Conservation (phyloP, 495 filamentous ascomycete genomes). For the Poronia punctata region DNA sequence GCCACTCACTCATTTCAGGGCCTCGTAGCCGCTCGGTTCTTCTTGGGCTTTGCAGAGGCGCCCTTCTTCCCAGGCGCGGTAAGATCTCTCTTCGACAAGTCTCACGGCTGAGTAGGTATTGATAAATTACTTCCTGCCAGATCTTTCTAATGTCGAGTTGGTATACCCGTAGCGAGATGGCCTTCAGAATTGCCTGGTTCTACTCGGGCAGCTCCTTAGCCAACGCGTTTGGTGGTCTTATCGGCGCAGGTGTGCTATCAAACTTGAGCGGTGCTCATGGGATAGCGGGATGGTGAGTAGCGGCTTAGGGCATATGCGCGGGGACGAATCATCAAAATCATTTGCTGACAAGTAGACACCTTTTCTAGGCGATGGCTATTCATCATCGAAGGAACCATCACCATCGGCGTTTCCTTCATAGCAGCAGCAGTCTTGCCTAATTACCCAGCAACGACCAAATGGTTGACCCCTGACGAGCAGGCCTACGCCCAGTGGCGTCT, state of each 20-base stretch:
- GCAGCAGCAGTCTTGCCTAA: constrained; percentile 35
- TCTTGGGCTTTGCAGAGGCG: constrained; percentile 56
- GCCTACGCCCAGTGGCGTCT: constrained; percentile 36
- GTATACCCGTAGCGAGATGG: constrained; percentile 44
- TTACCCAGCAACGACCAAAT: constrained; percentile 36
- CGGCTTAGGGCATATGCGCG: no score
- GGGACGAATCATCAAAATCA: no score
- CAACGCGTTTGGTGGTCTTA: constrained; percentile 52
- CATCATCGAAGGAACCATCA: constrained; percentile 37
- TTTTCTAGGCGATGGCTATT: constrained; percentile 25
- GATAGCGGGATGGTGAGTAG: constrained; percentile 33
- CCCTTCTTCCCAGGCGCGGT: constrained; percentile 46
- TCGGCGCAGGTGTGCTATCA: constrained; percentile 45
- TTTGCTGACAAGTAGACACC: no score
- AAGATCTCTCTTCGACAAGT: not conserved
- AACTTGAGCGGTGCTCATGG: constrained; percentile 33
- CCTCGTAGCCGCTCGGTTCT: constrained; percentile 53
- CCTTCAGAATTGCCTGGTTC: constrained; percentile 48
- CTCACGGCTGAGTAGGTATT: not conserved
- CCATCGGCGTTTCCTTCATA: constrained; percentile 32
- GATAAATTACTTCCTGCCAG: not conserved
- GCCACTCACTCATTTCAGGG: constrained; percentile 47
- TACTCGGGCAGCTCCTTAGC: constrained; percentile 51
- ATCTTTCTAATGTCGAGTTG: constrained; percentile 44
- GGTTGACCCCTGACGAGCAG: constrained; percentile 36